These are phyloP conservation scores for Thinopyrum elongatum DNA, from an alignment of 176 grass and related monocot species.

Conservation along the genomic window DNA sequence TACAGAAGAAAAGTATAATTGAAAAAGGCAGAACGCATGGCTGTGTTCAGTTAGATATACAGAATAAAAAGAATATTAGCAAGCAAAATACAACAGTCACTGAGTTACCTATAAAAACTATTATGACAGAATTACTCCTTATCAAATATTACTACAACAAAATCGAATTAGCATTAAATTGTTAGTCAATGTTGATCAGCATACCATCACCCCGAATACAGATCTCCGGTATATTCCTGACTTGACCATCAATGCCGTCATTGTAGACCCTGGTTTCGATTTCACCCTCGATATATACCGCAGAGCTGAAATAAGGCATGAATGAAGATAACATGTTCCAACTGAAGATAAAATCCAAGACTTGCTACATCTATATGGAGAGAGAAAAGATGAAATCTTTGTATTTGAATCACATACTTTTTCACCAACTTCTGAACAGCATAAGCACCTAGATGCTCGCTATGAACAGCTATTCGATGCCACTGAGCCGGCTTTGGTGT, in stretches of 20 bases:
- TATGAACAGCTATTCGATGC: slow-evolving; percentile 89
- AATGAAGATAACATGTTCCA: neutral
- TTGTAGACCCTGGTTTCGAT: slow-evolving; percentile 97
- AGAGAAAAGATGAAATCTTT: neutral
- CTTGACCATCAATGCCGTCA: slow-evolving; percentile 70
- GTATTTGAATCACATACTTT: slow-evolving; percentile 60
- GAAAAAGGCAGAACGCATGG: neutral
- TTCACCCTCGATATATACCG: slow-evolving; percentile 93
- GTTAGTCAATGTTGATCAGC: slow-evolving; percentile 19
- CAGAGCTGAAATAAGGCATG: slow-evolving; percentile 48
- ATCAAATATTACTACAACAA: slow-evolving; percentile 4
- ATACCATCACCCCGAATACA: slow-evolving; percentile 76
- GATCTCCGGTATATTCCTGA: slow-evolving; percentile 85
- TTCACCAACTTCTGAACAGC: slow-evolving; percentile 83
- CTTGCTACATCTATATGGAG: slow-evolving; percentile 18
- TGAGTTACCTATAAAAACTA: slow-evolving; percentile 23
- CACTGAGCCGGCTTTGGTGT: slow-evolving; percentile 83
- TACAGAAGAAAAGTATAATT: slow-evolving; percentile 2
- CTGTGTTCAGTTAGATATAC: neutral
- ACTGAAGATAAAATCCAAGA: neutral
- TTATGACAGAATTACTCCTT: neutral
- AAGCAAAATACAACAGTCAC: slow-evolving; percentile 1
- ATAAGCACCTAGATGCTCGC: slow-evolving; percentile 59
- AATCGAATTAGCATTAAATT: neutral
- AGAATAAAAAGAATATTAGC: slow-evolving; percentile 2